Evolutionary conservation across 2,329 filamentous ascomycete species (phyloP).

Genomic region (Gyromitra esculenta): DNA sequence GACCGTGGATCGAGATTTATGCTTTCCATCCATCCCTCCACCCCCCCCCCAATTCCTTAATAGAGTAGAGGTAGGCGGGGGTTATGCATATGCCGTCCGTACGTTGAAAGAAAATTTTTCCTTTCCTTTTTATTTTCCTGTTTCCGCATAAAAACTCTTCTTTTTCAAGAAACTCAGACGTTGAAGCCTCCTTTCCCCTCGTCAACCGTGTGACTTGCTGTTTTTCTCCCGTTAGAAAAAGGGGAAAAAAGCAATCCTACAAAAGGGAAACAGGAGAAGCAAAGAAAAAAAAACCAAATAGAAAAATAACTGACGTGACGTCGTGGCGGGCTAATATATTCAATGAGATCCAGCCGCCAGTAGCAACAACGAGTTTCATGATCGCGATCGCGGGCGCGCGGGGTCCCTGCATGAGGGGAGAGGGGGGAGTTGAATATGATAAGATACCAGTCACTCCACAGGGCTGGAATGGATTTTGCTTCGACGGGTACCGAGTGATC

Average conservation of each 20-base stretch:
- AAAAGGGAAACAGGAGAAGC: not conserved
- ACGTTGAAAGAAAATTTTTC: not conserved
- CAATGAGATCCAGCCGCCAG: constrained; percentile 23
- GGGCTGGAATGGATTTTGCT: not conserved
- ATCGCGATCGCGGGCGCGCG: constrained; percentile 32
- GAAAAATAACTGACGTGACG: not conserved
- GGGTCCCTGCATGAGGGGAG: constrained; percentile 29
- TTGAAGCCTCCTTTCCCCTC: constrained; percentile 2
- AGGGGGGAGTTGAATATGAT: not conserved
- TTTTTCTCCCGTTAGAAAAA: not conserved
- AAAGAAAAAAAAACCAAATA: not conserved
- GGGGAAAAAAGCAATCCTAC: not conserved
- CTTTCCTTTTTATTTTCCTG: not conserved
- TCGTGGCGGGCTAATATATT: constrained; percentile 16
- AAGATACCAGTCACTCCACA: constrained; percentile 13
- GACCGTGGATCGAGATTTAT: constrained; percentile 41
- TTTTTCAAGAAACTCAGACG: not conserved
- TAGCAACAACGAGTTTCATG: not conserved
- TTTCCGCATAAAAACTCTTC: not conserved
- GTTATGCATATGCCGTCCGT: constrained; percentile 18
- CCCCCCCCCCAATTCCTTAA: not conserved
- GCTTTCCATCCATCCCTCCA: not conserved
- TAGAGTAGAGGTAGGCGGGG: constrained; percentile 5
- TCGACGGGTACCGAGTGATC: constrained; percentile 44
- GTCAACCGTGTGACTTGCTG: not conserved